Evolutionary conservation across 2,329 filamentous ascomycete species (phyloP), one percentile per base, ranked within the genome.

Genomic region (Trichoderma koningiopsis): DNA sequence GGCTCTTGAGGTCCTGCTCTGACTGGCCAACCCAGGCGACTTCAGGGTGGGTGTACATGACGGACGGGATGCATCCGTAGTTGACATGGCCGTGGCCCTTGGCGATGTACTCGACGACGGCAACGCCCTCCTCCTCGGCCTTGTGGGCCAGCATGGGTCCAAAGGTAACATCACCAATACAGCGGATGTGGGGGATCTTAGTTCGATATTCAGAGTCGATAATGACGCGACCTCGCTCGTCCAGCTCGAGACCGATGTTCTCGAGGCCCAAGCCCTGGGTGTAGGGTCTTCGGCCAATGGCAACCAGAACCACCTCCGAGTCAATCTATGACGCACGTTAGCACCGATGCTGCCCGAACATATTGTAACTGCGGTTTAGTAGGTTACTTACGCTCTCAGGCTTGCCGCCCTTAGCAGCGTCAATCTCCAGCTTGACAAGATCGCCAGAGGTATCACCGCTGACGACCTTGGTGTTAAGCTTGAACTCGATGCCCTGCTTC

Each of bases 21-120:
- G 91, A 97, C 86, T 97, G 94, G 70, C 96, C 96, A 58, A 99
- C 96, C 96, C 96, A 99, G 43, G 96, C 94, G 73, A 98, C 96
- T 83, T 99, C 96, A 40, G 96, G 96, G 85, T 97, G 91, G 13
- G 96, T 98, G 88, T 99, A 99, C 96, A 99, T 99, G 84, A 99
- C 96, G 40, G 93, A 96, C 73, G 96, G 96, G 79, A 99, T 99
- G 81, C 92, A 93, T 77, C 89, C 93, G 84, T 99, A 99, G 91
- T 99, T 99, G 83, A 99, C 96, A 83, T 99, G 96, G 70, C 96
- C 96, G 82, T 96, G 92, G 74, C 94, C 94, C 87, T 98, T 98
- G 85, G 93, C 95, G 83, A 99, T 96, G 86, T 94, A 98, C 83
- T 99, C 96, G 72, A 98, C 87, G 69, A 91, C 95, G 37, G 96